phyloP scores from a whole-genome alignment of 2,329 filamentous ascomycete species.

The Talaromyces verruculosus region DNA sequence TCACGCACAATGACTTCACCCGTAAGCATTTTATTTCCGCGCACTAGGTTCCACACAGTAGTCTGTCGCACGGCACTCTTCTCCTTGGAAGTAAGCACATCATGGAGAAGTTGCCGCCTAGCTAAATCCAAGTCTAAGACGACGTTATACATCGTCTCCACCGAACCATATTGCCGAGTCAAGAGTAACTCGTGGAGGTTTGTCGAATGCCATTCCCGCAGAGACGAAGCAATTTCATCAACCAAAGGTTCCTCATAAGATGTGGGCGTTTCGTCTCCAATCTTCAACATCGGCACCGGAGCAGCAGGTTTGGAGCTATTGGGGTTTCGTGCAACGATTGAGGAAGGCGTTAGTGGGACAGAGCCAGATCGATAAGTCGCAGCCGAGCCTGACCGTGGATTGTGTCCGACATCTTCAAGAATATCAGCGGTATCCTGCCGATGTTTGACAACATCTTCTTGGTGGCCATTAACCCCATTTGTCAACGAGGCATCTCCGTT shows the following conservation, averaged over 20 bases:
- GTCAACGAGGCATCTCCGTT: constrained; percentile 42
- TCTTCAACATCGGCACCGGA: constrained; percentile 94
- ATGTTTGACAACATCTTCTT: constrained; percentile 32
- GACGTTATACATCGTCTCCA: constrained; percentile 78
- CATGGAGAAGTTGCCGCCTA: constrained; percentile 86
- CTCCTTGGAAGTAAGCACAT: constrained; percentile 85
- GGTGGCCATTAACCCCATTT: constrained; percentile 34
- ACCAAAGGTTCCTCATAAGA: constrained; percentile 87
- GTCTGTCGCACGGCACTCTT: constrained; percentile 77
- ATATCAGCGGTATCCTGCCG: constrained; percentile 9
- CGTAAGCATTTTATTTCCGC: constrained; percentile 88
- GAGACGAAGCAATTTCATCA: constrained; percentile 94
- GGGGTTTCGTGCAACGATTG: constrained; percentile 56
- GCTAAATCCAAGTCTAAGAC: constrained; percentile 81
- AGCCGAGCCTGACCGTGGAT: constrained; percentile 31
- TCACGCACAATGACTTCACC: constrained; percentile 95
- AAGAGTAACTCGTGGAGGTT: constrained; percentile 91
- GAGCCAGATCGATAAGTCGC: constrained; percentile 32
- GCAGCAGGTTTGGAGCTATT: constrained; percentile 72
- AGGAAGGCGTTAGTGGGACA: constrained; percentile 38
- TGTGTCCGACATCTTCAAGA: constrained; percentile 25
- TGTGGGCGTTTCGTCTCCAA: constrained; percentile 93
- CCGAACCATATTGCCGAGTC: constrained; percentile 72
- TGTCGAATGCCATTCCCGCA: constrained; percentile 97
- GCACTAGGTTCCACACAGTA: constrained; percentile 93